Evolutionary conservation across 805 yeast species (phyloP), one percentile per base, ranked within the genome.

Genomic region (Ogataea paraovalis): DNA sequence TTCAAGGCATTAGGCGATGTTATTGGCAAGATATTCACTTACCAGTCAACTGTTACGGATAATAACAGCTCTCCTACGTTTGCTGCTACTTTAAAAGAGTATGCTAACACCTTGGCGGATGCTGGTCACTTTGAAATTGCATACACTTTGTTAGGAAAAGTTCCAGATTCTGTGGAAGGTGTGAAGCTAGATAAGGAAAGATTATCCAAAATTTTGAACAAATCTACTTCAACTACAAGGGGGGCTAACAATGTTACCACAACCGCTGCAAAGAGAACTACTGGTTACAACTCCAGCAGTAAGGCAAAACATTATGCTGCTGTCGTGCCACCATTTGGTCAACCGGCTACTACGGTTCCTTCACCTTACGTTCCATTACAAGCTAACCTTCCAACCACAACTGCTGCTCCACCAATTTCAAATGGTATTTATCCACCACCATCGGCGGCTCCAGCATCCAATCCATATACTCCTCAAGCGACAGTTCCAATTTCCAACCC

Each of bases 111-210:
- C 50, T 82, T 90, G 47, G 85, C 96, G 3, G 81, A 89, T 23
- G 82, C 76, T 60, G 98, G 97, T 23, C 82, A 87, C 53, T 83
- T 88, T 57, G 95, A 85, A 9, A 71, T 92, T 55, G 97, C 98
- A 1, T 76, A 73, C 48, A 78, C 75, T 54, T 80, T 87, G 55
- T 74, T 92, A 61, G 72, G 73, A 40, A 72, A 85, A 50, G 72
- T 94, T 58, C 96, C 98, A 12, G 80, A 78, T 40, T 80, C 80
- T 45, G 80, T 83, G 56, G 86, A 85, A 39, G 87, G 83, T 22
- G 82, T 85, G 43, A 79, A 75, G 46, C 58, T 71, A 20, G 97
- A 88, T 60, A 87, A 83, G 65, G 91, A 87, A 53, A 82, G 99
- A 57, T 83, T 92, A 18, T 53, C 74, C 41, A 81, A 79, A 56